Conservation (phyloP, 2,329 filamentous ascomycete species). For the Fusarium sp. region DNA sequence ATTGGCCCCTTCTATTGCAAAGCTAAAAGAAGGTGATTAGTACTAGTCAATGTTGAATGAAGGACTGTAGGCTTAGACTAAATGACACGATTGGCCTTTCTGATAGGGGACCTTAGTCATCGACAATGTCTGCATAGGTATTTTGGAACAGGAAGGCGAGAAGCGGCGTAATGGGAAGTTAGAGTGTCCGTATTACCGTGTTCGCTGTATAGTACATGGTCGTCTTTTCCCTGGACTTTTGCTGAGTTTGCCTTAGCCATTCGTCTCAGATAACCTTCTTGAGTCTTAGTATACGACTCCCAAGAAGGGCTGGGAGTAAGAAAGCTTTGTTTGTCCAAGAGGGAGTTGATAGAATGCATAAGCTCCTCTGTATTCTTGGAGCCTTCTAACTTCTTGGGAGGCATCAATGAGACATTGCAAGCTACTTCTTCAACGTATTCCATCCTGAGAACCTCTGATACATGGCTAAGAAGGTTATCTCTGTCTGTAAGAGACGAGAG, state of each 20-base stretch:
- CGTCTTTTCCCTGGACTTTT: neutral
- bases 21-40: neutral
- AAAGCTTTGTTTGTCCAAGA: neutral
- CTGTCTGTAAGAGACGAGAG: neutral
- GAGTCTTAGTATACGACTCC: neutral
- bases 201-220: neutral
- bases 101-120: neutral
- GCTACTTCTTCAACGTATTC: neutral
- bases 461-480: neutral
- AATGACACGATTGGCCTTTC: neutral
- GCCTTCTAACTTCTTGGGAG: neutral
- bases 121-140: rapidly evolving
- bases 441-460: rapidly evolving
- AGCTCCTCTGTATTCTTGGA: neutral
- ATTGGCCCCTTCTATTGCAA: too few species aligned
- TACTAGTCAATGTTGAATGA: rapidly evolving
- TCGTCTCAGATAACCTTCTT: rapidly evolving
- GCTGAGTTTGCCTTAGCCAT: rapidly evolving
- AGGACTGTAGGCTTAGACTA: rapidly evolving
- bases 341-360: neutral
- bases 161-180: neutral
- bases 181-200: neutral
- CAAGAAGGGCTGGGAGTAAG: neutral
- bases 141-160: too few species aligned
- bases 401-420: neutral